Conservation (phyloP, 352 stramenopile genomes). For the Pythium vanterpoolii region DNA sequence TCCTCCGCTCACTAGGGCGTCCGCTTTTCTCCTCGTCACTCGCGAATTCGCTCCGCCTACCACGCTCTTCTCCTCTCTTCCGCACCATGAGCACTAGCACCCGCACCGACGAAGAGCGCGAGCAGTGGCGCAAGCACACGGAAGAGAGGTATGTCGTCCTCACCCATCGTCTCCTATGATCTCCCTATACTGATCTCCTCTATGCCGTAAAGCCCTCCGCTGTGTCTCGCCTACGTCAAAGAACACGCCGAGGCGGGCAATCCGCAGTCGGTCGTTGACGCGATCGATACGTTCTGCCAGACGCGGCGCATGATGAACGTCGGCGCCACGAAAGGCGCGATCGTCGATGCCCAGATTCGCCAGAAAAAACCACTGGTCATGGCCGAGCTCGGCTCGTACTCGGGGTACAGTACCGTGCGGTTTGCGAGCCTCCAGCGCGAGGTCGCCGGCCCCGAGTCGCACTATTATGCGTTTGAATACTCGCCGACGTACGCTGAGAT, state of each 20-base stretch:
- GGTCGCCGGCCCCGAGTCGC: conserved; percentile 25
- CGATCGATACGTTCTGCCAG: conserved; percentile 33
- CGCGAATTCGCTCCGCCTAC: background rate
- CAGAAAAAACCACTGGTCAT: conserved; percentile 35
- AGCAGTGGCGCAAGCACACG: conserved; percentile 8
- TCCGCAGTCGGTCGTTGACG: conserved; percentile 28
- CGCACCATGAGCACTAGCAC: conserved; percentile 7
- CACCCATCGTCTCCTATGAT: no score
- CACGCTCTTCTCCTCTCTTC: background rate
- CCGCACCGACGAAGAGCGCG: conserved; percentile 5
- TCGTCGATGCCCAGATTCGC: conserved; percentile 37
- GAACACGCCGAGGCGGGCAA: conserved; percentile 29
- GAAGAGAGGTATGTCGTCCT: conserved; percentile 10
- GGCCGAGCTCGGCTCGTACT: conserved; percentile 39
- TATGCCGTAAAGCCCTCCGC: conserved; percentile 5
- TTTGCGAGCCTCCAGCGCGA: conserved; percentile 42
- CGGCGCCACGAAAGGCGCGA: conserved; percentile 21
- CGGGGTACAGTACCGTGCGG: conserved; percentile 44
- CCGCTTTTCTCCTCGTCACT: background rate
- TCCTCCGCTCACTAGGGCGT: background rate
- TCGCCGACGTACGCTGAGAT: conserved; percentile 37
- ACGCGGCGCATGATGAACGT: conserved; percentile 42
- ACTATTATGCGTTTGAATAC: conserved; percentile 54
- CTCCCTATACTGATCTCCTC: background rate
- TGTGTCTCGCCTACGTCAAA: conserved; percentile 32